Evolutionary conservation across 768 basidiomycete genomes (phyloP).

Genomic region (Megacollybia marginata): DNA sequence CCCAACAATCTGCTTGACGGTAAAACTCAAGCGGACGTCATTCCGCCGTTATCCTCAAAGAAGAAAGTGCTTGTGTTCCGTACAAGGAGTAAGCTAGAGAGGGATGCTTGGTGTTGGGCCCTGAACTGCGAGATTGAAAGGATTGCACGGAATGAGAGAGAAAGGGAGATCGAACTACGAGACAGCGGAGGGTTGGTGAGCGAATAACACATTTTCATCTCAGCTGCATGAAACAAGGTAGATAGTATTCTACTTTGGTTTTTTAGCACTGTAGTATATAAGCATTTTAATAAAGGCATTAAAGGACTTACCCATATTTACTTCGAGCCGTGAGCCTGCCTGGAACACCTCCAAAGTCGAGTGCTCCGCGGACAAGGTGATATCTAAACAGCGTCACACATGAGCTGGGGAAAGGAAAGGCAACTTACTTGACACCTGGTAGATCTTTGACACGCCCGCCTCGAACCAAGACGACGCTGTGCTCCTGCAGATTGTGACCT

Average conservation of each 20-base stretch:
- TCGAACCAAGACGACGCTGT: slow-evolving; percentile 90
- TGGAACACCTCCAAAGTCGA: slow-evolving; percentile 88
- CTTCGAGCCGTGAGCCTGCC: slow-evolving; percentile 76
- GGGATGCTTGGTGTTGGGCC: slow-evolving; percentile 95
- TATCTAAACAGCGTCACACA: slow-evolving; percentile 47
- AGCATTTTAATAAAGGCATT: slow-evolving; percentile 1
- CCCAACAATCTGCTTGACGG: background rate
- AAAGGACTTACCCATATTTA: slow-evolving; percentile 72
- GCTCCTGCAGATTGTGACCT: slow-evolving; percentile 97
- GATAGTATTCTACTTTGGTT: slow-evolving; percentile 49
- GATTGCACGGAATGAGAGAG: slow-evolving; percentile 50
- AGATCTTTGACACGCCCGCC: slow-evolving; percentile 97
- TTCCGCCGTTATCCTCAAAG: slow-evolving; percentile 51
- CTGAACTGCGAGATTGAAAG: slow-evolving; percentile 87
- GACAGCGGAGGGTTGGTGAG: slow-evolving; percentile 37
- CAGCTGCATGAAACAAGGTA: slow-evolving; percentile 6
- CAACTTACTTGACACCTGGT: slow-evolving; percentile 84
- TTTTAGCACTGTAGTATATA: slow-evolving; percentile 54
- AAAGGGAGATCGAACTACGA: slow-evolving; percentile 60
- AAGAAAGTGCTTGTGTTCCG: slow-evolving; percentile 59
- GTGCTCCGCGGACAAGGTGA: slow-evolving; percentile 87
- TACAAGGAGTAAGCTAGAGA: slow-evolving; percentile 77
- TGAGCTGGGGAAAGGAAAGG: background rate
- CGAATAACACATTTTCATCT: background rate
- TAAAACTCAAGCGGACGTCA: slow-evolving; percentile 18